Evolutionary conservation across 768 basidiomycete species (phyloP).

Genomic region (Candolleomyces efflorescens): DNA sequence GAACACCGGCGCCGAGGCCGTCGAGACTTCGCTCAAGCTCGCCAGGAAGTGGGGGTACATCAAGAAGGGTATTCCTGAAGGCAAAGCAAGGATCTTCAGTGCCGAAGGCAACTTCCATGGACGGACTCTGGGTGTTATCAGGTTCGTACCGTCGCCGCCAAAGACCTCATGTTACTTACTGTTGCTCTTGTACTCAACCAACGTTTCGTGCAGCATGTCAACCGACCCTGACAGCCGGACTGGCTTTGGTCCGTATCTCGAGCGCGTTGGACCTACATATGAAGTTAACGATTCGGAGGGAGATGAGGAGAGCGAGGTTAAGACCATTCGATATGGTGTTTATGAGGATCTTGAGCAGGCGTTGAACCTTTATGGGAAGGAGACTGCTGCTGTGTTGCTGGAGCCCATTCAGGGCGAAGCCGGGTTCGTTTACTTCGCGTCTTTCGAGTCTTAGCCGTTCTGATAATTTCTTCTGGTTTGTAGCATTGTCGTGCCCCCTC

Average conservation of each 20-base stretch:
- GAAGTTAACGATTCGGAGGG: slow-evolving; percentile 16
- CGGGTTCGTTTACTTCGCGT: slow-evolving; percentile 50
- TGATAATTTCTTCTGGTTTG: not conserved
- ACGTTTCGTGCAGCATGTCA: slow-evolving; percentile 60
- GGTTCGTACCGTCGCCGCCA: too few species aligned
- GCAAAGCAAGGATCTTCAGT: slow-evolving; percentile 81
- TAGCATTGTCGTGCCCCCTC: slow-evolving; percentile 89
- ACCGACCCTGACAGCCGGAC: slow-evolving; percentile 87
- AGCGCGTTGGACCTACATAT: slow-evolving; percentile 78
- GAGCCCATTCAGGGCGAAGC: slow-evolving; percentile 99
- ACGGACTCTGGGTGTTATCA: slow-evolving; percentile 84
- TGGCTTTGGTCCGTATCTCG: slow-evolving; percentile 91
- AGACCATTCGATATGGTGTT: slow-evolving; percentile 78
- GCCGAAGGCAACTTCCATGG: slow-evolving; percentile 96
- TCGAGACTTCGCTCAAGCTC: slow-evolving; percentile 95
- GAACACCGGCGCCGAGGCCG: slow-evolving; percentile 99
- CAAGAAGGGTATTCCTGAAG: slow-evolving; percentile 77
- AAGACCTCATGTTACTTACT: too few species aligned
- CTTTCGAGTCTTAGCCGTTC: not conserved
- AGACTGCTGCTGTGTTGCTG: slow-evolving; percentile 89
- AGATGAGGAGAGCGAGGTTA: slow-evolving; percentile 43
- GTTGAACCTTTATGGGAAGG: slow-evolving; percentile 71
- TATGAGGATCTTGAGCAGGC: slow-evolving; percentile 80
- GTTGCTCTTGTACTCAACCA: too few species aligned
- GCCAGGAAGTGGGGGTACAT: slow-evolving; percentile 96